phyloP scores from a whole-genome alignment of 108 stramenopile genomes.

The Chaetoceros tenuissimus region DNA sequence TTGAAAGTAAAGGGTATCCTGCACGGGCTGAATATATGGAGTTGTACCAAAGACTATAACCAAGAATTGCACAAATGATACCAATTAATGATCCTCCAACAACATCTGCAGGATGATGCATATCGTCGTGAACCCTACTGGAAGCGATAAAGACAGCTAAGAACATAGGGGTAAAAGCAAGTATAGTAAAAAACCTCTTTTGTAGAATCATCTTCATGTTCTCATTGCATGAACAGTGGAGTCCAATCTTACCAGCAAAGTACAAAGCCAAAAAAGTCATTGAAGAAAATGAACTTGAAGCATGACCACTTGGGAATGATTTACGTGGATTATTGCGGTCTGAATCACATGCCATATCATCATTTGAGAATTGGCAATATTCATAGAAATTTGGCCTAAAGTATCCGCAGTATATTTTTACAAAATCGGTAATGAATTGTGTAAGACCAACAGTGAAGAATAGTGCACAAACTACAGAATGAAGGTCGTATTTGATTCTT shows the following conservation, averaged over 20 bases:
- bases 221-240: conserved; percentile 1
- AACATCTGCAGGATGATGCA: conserved; percentile 59
- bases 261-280: conserved; percentile 30
- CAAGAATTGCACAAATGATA: conserved; percentile 18
- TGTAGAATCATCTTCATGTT: background rate
- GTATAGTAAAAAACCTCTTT: background rate
- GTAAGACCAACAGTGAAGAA: conserved; percentile 24
- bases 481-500: conserved; percentile 9
- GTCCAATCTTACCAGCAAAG: conserved; percentile 21
- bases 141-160: conserved; percentile 33
- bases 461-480: conserved; percentile 31
- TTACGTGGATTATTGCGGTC: conserved; percentile 4
- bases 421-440: conserved; percentile 14
- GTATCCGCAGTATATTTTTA: conserved; percentile 47
- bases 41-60: conserved; percentile 25
- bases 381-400: conserved; percentile 49
- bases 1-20: background rate
- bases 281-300: conserved; percentile 33
- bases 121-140: conserved; percentile 43
- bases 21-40: background rate
- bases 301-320: conserved; percentile 55
- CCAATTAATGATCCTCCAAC: conserved; percentile 46
- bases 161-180: background rate
- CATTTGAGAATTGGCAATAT: conserved; percentile 30
- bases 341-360: conserved; percentile 23